Evolutionary conservation across 495 filamentous ascomycete species (phyloP), one percentile per base, ranked within the genome.

Genomic region (Penicillium ochrochloron): DNA sequence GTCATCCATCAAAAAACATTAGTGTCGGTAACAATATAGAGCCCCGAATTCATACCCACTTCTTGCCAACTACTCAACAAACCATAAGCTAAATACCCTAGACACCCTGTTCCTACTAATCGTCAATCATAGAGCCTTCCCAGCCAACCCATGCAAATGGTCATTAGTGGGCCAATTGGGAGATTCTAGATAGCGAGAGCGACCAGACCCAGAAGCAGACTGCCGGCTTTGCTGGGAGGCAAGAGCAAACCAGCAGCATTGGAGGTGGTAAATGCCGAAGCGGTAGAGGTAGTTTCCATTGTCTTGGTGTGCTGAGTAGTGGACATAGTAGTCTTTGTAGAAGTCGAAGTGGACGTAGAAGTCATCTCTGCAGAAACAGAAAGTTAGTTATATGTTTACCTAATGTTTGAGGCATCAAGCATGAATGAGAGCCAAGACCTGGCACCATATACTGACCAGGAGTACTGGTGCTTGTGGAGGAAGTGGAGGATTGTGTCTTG

Each of bases 161-260:
- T 15, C 53, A 21, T 14, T 34, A 8, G 17, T 5, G 4, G 11
- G 53, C 29, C 15, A 15, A 34, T 14, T 35, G 6, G 5, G 35
- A 51, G 1, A 6, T 31, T 52, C 63, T 33, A 75, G 10, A 75
- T 59, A 5, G 61, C 64, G 17, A 73, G 56, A 7, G 71, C 71
- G 10, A 65, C 57, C 14, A 75, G 57, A 12, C 70, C 73, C 34
- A 75, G 25, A 41, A 75, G 64, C 8, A 75, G 50, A 57, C 73
- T 70, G 10, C 72, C 72, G 17, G 64, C 65, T 34, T 70, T 65
- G 33, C 41, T 71, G 34, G 64, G 73, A 80, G 35, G 84, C 41
- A 68, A 54, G 23, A 73, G 59, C 12, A 61, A 14, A 6, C 64
- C 67, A 50, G 66, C 71, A 12, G 69, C 67, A 31, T 72, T 72